Evolutionary conservation across 2,329 filamentous ascomycete genomes (phyloP).

Genomic region (Coniochaeta hoffmannii): DNA sequence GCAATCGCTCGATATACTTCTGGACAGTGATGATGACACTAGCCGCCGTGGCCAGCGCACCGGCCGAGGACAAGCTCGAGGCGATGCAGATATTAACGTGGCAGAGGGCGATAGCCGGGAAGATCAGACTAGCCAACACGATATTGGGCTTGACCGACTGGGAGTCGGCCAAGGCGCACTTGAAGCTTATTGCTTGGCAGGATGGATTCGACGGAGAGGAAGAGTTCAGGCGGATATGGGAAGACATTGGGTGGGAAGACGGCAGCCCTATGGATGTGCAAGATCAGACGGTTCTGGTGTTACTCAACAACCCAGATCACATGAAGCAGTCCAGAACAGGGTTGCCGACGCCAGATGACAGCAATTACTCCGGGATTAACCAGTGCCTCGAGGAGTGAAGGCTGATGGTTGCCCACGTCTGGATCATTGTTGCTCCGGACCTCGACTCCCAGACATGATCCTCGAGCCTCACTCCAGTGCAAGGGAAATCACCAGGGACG

Average conservation of each 20-base stretch:
- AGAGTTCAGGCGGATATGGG: conserved; percentile 32
- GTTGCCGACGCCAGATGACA: neutral
- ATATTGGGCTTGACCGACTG: conserved; percentile 29
- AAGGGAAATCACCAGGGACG: neutral
- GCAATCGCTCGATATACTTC: conserved; percentile 35
- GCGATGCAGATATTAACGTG: conserved; percentile 12
- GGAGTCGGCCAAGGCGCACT: conserved; percentile 27
- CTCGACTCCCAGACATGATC: neutral
- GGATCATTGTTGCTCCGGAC: neutral
- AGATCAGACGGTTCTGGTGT: conserved; percentile 1
- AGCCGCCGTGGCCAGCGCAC: conserved; percentile 29
- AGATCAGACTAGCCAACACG: conserved; percentile 31
- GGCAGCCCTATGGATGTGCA: neutral
- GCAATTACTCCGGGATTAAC: neutral
- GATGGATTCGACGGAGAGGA: conserved; percentile 32
- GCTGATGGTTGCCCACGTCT: neutral
- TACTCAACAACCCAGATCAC: neutral
- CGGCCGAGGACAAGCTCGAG: conserved; percentile 29
- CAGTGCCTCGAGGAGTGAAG: neutral
- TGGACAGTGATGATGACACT: conserved; percentile 37
- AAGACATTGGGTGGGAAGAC: conserved; percentile 14
- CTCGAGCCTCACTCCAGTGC: neutral
- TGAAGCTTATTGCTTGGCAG: conserved; percentile 31
- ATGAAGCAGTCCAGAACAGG: neutral
- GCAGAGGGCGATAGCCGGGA: conserved; percentile 15